Evolutionary conservation across 805 yeast species (phyloP).

Genomic region (Kodamaea sagamina): DNA sequence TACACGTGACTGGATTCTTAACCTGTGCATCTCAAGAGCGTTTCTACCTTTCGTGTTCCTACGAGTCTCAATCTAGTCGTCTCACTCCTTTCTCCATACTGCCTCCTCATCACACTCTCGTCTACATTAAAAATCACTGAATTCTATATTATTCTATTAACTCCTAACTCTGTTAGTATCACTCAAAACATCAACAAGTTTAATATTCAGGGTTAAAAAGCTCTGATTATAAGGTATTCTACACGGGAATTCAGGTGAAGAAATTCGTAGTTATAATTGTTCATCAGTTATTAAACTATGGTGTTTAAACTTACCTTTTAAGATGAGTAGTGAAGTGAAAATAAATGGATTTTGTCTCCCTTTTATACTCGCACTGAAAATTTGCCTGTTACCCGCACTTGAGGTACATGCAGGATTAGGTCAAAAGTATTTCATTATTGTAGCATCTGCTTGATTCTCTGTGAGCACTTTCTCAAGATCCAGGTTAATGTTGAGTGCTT

Average conservation of each 20-base stretch:
- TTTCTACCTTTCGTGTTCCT: too few species aligned
- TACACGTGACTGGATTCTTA: background rate
- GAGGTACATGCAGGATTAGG: background rate
- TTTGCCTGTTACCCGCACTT: conserved; percentile 7
- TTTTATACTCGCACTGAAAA: conserved; percentile 3
- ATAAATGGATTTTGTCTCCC: conserved; percentile 1
- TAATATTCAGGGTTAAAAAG: conserved; percentile 65
- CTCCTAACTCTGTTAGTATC: conserved; percentile 6
- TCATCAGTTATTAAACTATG: conserved; percentile 29
- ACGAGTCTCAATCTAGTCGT: too few species aligned
- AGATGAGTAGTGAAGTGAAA: background rate
- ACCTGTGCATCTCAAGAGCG: too few species aligned
- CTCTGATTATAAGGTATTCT: conserved; percentile 59
- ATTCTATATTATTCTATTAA: conserved; percentile 9
- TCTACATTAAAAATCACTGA: too few species aligned
- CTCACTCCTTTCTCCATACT: too few species aligned
- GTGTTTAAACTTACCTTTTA: conserved; percentile 13
- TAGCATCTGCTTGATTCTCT: background rate
- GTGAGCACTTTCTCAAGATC: background rate
- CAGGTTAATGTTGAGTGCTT: background rate
- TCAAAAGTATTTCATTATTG: conserved; percentile 1
- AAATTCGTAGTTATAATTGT: conserved; percentile 53
- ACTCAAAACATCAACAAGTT: conserved; percentile 3
- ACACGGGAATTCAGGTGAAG: conserved; percentile 68
- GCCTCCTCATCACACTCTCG: too few species aligned